Base-by-base conservation (phyloP, 352 stramenopile species). In the Phytophthora fragariae region DNA sequence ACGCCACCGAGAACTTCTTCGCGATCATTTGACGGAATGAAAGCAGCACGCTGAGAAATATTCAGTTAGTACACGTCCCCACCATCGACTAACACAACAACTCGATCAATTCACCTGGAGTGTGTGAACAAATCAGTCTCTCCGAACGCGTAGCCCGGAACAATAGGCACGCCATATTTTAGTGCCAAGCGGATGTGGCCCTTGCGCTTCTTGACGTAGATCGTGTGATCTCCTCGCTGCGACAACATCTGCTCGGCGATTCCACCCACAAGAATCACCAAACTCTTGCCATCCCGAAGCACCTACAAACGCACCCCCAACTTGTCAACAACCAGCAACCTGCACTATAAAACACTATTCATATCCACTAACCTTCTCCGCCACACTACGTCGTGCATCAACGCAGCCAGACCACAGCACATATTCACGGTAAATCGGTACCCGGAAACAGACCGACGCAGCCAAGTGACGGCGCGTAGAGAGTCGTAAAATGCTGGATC, bases 161-260 rank as follows among this genome's bases (percentile, higher is more conserved):
- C 87, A 66, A 96, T 83, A 1, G 90, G 76, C 1, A 90, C 79
- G 55, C 90, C 90, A 57, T 92, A 88, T 73, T 92, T 86, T 21
- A 96, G 70, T 46, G 90, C 81, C 21, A 96, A 57, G 27, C 89
- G 89, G 54, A 95, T 83, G 60, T 94, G 87, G n/a, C 90, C 88
- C 67, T 95, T 96, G 71, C 90, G 85, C 56, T 93, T 86, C 65
- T 90, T 90, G 62, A 86, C 82, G 75, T 93, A 94, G 57, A 96
- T 82, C 29, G 79, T 86, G 47, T 96, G 89, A 49, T 95, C 81
- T 37, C 84, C 81, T 15, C 76, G 78, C 61, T 92, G 70, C 49
- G 88, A 89, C 21, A 95, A 67, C 88, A 96, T 93, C 73, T 96
- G 88, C 83, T 96, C 89, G 15, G 85, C 71, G 73, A 94, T 94